phyloP scores from a whole-genome alignment of 2,329 filamentous ascomycete genomes.

The Penicillium sp. region DNA sequence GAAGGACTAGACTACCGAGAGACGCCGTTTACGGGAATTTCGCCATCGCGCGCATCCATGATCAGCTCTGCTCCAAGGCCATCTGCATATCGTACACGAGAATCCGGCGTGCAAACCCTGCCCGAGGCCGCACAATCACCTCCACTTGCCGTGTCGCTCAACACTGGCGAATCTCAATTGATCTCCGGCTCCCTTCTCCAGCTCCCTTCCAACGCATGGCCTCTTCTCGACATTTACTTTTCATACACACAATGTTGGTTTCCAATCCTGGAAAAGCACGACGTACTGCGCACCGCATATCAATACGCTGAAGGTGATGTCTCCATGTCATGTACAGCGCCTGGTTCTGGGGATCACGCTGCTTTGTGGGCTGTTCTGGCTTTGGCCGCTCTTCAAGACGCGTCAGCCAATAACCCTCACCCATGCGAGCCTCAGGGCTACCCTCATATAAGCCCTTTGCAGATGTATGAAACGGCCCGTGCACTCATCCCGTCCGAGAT shows the following conservation, averaged over 20 bases:
- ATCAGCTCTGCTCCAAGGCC: conserved; percentile 14
- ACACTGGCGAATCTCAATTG: conserved; percentile 9
- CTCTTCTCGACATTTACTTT: conserved; percentile 71
- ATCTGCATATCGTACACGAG: conserved; percentile 20
- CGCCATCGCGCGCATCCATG: conserved; percentile 28
- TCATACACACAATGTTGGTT: conserved; percentile 77
- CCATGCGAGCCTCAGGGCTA: conserved; percentile 17
- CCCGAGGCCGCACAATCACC: conserved; percentile 6
- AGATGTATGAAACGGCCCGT: conserved; percentile 49
- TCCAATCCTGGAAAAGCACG: conserved; percentile 69
- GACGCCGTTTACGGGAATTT: conserved; percentile 25
- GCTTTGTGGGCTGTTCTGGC: conserved; percentile 63
- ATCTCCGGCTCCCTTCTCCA: conserved; percentile 39
- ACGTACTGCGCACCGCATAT: conserved; percentile 56
- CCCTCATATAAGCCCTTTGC: conserved; percentile 18
- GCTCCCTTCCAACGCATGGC: conserved; percentile 53
- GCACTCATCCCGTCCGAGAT: conserved; percentile 53
- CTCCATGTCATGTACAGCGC: conserved; percentile 26
- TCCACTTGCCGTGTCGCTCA: conserved; percentile 2
- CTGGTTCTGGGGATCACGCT: conserved; percentile 52
- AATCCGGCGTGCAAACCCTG: conserved; percentile 31
- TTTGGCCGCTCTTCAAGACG: conserved; percentile 58
- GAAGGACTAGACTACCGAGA: conserved; percentile 24
- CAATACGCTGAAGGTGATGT: conserved; percentile 34
- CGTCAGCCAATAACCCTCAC: conserved; percentile 31